phyloP scores from a whole-genome alignment of 768 basidiomycete genomes.

The Termitomyces heimii region DNA sequence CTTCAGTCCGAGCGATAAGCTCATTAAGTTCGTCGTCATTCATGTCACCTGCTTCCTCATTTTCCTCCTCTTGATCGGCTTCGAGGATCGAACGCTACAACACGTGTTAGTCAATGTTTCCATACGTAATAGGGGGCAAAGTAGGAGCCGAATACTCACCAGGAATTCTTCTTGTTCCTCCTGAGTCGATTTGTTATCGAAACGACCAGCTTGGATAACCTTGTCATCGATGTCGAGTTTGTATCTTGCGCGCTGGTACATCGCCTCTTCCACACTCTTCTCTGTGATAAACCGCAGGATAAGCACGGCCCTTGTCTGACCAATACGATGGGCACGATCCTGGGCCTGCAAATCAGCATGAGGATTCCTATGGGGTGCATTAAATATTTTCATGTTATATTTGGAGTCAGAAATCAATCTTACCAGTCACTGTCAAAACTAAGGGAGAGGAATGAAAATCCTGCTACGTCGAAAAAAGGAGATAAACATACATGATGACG shows the following conservation, averaged over 20 bases:
- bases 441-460: conserved; percentile 9
- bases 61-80: conserved; percentile 86
- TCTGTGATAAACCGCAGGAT: conserved; percentile 97
- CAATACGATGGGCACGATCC: conserved; percentile 99
- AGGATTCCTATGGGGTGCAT: conserved; percentile 64
- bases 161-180: conserved; percentile 96
- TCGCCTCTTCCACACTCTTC: conserved; percentile 97
- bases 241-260: conserved; percentile 90
- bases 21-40: conserved; percentile 94
- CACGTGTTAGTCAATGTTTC: conserved; percentile 1
- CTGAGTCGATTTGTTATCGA: conserved; percentile 97
- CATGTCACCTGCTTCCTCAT: conserved; percentile 88
- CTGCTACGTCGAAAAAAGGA: not conserved
- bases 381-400: not conserved
- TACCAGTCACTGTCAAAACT: conserved; percentile 80
- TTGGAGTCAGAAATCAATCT: conserved; percentile 10
- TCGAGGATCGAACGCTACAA: conserved; percentile 82
- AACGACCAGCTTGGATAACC: conserved; percentile 97
- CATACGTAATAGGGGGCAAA: not conserved
- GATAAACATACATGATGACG: conserved; percentile 75
- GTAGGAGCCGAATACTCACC: conserved; percentile 38
- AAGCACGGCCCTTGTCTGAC: conserved; percentile 96
- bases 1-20: conserved; percentile 79
- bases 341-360: conserved; percentile 99
- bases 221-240: conserved; percentile 99